These are phyloP conservation scores for Cryptococcus sp. DNA, from an alignment of 1,284 basidiomycete genomes.

Conservation along the genomic window DNA sequence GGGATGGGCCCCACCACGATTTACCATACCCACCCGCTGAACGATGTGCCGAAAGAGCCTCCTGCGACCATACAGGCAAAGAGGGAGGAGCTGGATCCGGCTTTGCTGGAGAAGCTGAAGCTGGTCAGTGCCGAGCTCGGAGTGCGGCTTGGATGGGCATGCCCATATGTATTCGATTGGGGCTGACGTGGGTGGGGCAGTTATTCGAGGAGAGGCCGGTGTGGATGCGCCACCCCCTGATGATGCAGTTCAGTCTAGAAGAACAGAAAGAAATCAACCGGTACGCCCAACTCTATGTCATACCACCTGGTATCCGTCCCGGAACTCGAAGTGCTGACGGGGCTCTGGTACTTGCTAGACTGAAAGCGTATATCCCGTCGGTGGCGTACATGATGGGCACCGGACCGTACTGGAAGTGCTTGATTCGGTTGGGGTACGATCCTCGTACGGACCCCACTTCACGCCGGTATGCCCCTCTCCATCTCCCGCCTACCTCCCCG, in stretches of 20 bases:
- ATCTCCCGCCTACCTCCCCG: background rate
- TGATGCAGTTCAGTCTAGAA: slow-evolving; percentile 71
- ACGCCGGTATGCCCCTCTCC: slow-evolving; percentile 59
- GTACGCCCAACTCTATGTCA: slow-evolving; percentile 11
- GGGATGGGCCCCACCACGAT: slow-evolving; percentile 25
- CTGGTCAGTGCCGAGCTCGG: slow-evolving; percentile 59
- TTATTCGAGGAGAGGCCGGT: slow-evolving; percentile 65
- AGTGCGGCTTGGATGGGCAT: too few species aligned
- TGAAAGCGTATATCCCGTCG: slow-evolving; percentile 53
- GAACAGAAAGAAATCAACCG: slow-evolving; percentile 37
- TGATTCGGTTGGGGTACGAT: slow-evolving; percentile 85
- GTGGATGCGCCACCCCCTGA: slow-evolving; percentile 80
- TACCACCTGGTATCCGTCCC: background rate
- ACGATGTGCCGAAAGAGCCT: slow-evolving; percentile 62
- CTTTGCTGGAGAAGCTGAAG: slow-evolving; percentile 60
- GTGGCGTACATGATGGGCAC: slow-evolving; percentile 80
- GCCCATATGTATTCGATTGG: too few species aligned
- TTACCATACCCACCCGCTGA: slow-evolving; percentile 20
- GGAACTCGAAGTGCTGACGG: background rate
- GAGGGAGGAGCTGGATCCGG: slow-evolving; percentile 57
- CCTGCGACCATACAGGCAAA: slow-evolving; percentile 52
- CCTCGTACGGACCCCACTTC: slow-evolving; percentile 68
- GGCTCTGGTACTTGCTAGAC: slow-evolving; percentile 26
- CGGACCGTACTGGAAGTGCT: slow-evolving; percentile 87
- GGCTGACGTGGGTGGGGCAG: slow-evolving; percentile 52